Base-by-base conservation (phyloP, 768 basidiomycete genomes). In the Naganishia antarctica region DNA sequence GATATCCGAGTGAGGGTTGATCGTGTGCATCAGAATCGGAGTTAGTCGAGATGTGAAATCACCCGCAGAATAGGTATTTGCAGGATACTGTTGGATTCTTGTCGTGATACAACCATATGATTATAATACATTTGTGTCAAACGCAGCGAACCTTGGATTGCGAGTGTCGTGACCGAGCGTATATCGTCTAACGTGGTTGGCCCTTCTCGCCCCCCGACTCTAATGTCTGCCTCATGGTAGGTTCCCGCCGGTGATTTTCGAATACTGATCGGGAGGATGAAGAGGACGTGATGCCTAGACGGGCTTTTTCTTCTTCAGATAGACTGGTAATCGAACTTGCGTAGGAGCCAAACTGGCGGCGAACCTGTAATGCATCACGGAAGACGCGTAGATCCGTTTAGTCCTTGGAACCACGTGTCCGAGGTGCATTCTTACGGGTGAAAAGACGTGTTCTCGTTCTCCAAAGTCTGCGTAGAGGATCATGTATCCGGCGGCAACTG, bases 401-500 rank as follows among this genome's bases (percentile, higher is more conserved):
- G n/a, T 34, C 13, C 32, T 7, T 28, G 4, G 18, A 45, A 23
- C 23, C 25, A 31, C 11, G 43, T 3, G 26, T 32, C 47, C 5
- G 3, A 11, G 13, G 26, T 9, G 18, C 26, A 13, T 12, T 18
- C 51, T 64, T 32, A 64, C 63, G 9, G 63, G 63, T 59, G 57
- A 59, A 48, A 64, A 64, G 6, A 64, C 63, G 12, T 58, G 63
- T 25, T 59, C 63, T 23, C 40, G 45, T 43, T 64, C 45, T 11
- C 57, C 57, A 40, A 64, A 58, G 41, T 59, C 44, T 31, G 63
- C 53, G 34, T 51, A 58, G n/a, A 64, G 37, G 31, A 58, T 32
- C 63, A 64, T 59, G 28, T 64, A 64, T 16, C 44, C 31, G 18
- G 50, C 34, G 13, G 63, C 63, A 18, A 53, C 63, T 59, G n/a